phyloP scores from a whole-genome alignment of 164 flowering plant genomes.

The Warburgia ugandensis region DNA sequence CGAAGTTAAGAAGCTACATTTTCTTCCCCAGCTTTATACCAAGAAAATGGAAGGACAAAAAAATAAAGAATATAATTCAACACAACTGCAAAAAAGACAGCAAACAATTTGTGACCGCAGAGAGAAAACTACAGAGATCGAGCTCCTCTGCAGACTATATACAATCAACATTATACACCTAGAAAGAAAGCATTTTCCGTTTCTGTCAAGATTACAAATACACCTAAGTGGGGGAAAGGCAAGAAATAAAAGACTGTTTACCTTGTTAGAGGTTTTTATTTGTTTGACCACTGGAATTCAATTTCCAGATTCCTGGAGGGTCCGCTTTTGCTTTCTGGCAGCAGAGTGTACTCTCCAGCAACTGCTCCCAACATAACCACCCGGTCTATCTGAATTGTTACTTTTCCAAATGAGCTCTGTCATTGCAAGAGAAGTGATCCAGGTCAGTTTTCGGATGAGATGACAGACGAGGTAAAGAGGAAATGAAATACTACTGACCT shows the following conservation, averaged over 20 bases:
- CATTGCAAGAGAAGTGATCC: constrained; percentile 6
- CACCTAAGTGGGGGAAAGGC: too few relatives aligned
- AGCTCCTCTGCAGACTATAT: constrained; percentile 24
- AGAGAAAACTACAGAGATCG: constrained; percentile 15
- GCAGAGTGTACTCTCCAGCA: constrained; percentile 81
- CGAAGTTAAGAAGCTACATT: constrained; percentile 4
- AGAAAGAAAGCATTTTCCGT: constrained; percentile 1
- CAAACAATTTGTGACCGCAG: constrained; percentile 12
- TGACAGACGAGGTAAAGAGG: background rate
- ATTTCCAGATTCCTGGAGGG: constrained; percentile 81
- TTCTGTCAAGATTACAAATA: constrained; percentile 12
- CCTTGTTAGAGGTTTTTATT: constrained; percentile 19
- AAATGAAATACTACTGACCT: constrained; percentile 40
- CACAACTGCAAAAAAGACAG: too few relatives aligned
- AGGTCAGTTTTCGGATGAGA: constrained; percentile 1
- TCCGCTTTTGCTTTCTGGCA: constrained; percentile 90
- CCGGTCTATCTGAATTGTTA: constrained; percentile 92
- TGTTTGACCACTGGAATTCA: constrained; percentile 96
- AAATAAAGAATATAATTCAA: constrained; percentile 29
- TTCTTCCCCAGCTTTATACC: constrained; percentile 1
- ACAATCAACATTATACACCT: constrained; percentile 25
- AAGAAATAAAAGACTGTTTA: constrained; percentile 1
- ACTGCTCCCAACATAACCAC: constrained; percentile 95
- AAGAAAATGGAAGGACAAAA: constrained; percentile 4
- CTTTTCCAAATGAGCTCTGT: constrained; percentile 96